Evolutionary conservation across 139 green algal genomes (phyloP).

Genomic region (Coccomyxa sp.): DNA sequence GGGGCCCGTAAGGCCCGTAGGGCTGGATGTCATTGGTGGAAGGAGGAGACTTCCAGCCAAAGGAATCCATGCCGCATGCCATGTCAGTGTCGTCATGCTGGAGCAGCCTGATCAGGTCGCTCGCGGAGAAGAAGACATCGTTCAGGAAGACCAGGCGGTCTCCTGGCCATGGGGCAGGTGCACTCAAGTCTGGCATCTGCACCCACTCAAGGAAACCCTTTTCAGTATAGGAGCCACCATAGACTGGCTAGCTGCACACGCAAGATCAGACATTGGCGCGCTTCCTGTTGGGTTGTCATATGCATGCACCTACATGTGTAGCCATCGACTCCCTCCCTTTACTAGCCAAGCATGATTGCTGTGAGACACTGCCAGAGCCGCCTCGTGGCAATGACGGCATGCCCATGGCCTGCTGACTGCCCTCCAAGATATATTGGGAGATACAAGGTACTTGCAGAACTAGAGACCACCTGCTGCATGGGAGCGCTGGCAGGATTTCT

Average conservation of each 20-base stretch:
- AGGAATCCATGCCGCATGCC: constrained; percentile 55
- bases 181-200: background rate
- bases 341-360: too few species aligned
- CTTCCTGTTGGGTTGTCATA: too few species aligned
- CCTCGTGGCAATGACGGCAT: too few species aligned
- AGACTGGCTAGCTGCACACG: too few species aligned
- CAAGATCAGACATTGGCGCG: too few species aligned
- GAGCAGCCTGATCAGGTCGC: constrained; percentile 29
- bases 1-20: background rate
- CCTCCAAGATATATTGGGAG: too few species aligned
- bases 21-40: background rate
- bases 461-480: background rate
- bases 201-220: background rate
- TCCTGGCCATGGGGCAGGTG: background rate
- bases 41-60: background rate
- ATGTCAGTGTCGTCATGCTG: constrained; percentile 24
- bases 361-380: too few species aligned
- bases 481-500: constrained; percentile 25
- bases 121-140: constrained; percentile 55
- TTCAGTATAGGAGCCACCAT: too few species aligned
- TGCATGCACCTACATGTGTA: too few species aligned
- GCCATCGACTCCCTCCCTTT: too few species aligned
- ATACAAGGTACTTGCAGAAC: too few species aligned
- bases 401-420: too few species aligned
- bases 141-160: constrained; percentile 53